Evolutionary conservation across 2,329 filamentous ascomycete genomes (phyloP).

Genomic region (Colletotrichum echinochloae): DNA sequence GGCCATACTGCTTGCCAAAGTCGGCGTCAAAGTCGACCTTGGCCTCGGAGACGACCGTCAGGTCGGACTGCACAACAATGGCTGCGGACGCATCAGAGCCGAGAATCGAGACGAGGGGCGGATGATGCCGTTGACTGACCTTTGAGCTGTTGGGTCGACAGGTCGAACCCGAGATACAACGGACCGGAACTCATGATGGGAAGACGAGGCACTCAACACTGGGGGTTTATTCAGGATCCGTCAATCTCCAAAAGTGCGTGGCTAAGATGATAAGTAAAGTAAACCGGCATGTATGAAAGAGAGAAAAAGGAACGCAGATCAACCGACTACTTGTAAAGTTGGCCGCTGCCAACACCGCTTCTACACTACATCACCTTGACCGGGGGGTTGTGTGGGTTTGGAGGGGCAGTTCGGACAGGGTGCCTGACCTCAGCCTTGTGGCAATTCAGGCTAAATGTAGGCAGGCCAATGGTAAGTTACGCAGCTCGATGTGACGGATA

Average conservation of each 20-base stretch:
- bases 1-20: slow-evolving; percentile 76
- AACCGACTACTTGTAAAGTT: slow-evolving; percentile 26
- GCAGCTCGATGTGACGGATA: slow-evolving; percentile 15
- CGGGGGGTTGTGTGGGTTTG: slow-evolving; percentile 37
- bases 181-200: slow-evolving; percentile 56
- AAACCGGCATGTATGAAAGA: not conserved
- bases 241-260: slow-evolving; percentile 7
- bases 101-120: not conserved
- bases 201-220: not conserved
- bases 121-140: slow-evolving; percentile 60
- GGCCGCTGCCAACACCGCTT: slow-evolving; percentile 12
- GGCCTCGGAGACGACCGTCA: slow-evolving; percentile 84
- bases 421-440: slow-evolving; percentile 37
- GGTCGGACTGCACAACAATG: slow-evolving; percentile 84
- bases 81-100: slow-evolving; percentile 58
- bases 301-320: not conserved
- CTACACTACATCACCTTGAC: slow-evolving; percentile 37
- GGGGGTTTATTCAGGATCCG: slow-evolving; percentile 16
- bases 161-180: slow-evolving; percentile 91
- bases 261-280: not conserved
- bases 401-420: slow-evolving; percentile 36
- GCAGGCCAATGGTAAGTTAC: slow-evolving; percentile 26
- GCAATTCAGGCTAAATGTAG: slow-evolving; percentile 38
- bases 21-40: slow-evolving; percentile 97
- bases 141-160: slow-evolving; percentile 97